Percentiles rank a stretch among this genome's conserved stretches.
These are phyloP conservation scores for Tolypocladium album DNA, from an alignment of 2,329 filamentous ascomycete genomes.

Conservation along the genomic window DNA sequence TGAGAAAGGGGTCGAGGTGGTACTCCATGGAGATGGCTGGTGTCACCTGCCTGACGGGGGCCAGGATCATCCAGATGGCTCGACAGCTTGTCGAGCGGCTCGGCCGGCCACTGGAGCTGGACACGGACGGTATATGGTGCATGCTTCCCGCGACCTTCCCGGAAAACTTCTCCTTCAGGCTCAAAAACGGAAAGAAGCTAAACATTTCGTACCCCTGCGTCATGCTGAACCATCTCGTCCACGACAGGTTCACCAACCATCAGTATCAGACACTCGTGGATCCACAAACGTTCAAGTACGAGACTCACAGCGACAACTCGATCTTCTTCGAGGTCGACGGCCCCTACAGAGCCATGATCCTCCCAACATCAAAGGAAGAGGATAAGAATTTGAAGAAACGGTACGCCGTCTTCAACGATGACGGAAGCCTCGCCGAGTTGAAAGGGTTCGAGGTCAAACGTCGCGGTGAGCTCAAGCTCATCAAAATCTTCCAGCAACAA, in stretches of 20 bases:
- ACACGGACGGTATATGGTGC: slow-evolving; percentile 99
- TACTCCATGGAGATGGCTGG: slow-evolving; percentile 99
- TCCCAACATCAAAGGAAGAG: slow-evolving; percentile 96
- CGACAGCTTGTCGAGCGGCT: slow-evolving; percentile 87
- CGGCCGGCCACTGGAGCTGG: slow-evolving; percentile 82
- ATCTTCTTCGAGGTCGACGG: slow-evolving; percentile 99
- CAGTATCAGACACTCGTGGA: slow-evolving; percentile 91
- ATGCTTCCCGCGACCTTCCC: slow-evolving; percentile 95
- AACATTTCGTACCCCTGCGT: slow-evolving; percentile 97
- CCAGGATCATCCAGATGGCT: slow-evolving; percentile 93
- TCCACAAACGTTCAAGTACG: slow-evolving; percentile 71
- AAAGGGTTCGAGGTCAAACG: slow-evolving; percentile 98
- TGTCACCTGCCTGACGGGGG: slow-evolving; percentile 92
- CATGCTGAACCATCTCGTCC: slow-evolving; percentile 97
- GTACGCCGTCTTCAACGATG: slow-evolving; percentile 98
- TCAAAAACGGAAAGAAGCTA: slow-evolving; percentile 93
- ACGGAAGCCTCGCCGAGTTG: slow-evolving; percentile 86
- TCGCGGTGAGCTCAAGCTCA: slow-evolving; percentile 93
- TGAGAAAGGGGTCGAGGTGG: slow-evolving; percentile 97
- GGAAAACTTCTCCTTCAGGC: slow-evolving; percentile 88
- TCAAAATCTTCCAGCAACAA: slow-evolving; percentile 99
- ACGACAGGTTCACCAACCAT: slow-evolving; percentile 89
- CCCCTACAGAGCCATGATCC: slow-evolving; percentile 92
- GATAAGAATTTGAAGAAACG: slow-evolving; percentile 99
- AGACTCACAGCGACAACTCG: slow-evolving; percentile 96